Evolutionary conservation across 805 yeast genomes (phyloP), one percentile per base, ranked within the genome.

Genomic region (Teunomyces gatunensis): DNA sequence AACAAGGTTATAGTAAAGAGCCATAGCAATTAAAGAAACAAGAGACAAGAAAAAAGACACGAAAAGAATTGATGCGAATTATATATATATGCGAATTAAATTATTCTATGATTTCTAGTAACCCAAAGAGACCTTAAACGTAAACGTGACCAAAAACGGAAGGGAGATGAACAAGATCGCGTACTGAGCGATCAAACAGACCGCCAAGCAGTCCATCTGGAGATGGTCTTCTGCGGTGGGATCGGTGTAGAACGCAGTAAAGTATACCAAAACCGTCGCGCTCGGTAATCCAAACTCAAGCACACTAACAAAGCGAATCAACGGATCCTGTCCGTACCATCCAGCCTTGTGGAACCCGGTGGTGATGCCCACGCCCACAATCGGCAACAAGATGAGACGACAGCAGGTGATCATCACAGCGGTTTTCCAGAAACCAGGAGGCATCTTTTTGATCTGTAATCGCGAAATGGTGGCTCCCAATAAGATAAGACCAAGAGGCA

Each of bases 401-500:
- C 80, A 63, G 0, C 77, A 47, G 0, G 85, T 78, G 60, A 90
- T 68, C 46, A 75, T 65, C 2, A 83, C 55, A 0, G 89, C 82
- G 0, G 88, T 79, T 56, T 80, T 79, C 83, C 85, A 81, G 54
- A 87, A 84, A 1, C 92, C 92, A 11, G 73, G 69, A 1, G 91
- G 89, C 56, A 90, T 68, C 4, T 70, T 58, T 5, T 69, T 71
- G 17, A 90, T 64, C 51, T 80, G 69, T 44, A 92, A 74, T 42
- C 97, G 71, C 0, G 96, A 87, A 36, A 92, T 81, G 1, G 96
- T 89, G 13, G 92, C 96, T 1, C 98, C 98, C 25, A 92, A 65
- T 49, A 92, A 60, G 39, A 89, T 63, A 50, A 92, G 70, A 0
- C 97, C 98, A 48, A 89, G 65, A 0, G 97, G 98, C 29, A 92